Evolutionary conservation across 2,329 filamentous ascomycete genomes (phyloP).

Genomic region (Ceratocystis lukuohia): DNA sequence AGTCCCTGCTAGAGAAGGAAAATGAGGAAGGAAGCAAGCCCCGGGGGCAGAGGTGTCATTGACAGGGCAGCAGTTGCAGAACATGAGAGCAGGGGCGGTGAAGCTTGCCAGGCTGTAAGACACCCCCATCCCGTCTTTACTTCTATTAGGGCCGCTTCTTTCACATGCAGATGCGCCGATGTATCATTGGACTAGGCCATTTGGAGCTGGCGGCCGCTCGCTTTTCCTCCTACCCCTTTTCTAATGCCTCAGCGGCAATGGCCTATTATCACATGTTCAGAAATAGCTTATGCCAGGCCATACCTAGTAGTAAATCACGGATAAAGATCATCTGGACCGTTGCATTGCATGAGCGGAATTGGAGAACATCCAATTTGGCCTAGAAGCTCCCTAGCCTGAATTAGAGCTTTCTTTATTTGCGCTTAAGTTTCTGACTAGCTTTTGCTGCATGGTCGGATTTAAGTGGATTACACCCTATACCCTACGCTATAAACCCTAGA

Average conservation of each 20-base stretch:
- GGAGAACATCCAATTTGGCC: background rate
- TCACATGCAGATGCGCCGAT: background rate
- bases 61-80: background rate
- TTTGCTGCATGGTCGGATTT: background rate
- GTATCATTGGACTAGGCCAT: background rate
- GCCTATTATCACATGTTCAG: background rate
- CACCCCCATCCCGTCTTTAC: background rate
- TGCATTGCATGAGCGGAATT: background rate
- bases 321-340: background rate
- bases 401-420: background rate
- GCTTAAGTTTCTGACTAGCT: background rate
- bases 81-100: background rate
- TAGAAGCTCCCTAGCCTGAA: background rate
- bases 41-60: background rate
- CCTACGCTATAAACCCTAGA: background rate
- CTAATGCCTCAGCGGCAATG: background rate
- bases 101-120: background rate
- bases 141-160: background rate
- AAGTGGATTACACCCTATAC: background rate
- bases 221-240: background rate
- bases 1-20: background rate
- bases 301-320: background rate
- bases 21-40: background rate
- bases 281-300: background rate
- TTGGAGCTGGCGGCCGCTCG: background rate